Base-by-base conservation (phyloP, 2,329 filamentous ascomycete genomes). In the Sporothrix mexicana region DNA sequence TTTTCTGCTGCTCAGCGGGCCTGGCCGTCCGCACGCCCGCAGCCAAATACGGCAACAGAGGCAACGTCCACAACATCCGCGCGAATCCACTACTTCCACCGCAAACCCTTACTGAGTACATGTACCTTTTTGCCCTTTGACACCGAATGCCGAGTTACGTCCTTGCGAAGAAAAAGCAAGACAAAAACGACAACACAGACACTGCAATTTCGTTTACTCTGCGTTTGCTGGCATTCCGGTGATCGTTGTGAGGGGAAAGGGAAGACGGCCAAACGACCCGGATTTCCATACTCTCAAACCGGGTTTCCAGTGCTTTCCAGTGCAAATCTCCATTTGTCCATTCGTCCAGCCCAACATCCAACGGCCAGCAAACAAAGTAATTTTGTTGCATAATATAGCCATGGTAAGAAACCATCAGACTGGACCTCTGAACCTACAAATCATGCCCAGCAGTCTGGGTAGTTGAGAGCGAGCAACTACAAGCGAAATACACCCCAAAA, bases 101-200 rank as follows among this genome's bases (percentile, higher is more conserved):
- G 30, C 30, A 36, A 36, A 36, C 30, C 30, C 30, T 36, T n/a
- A 25, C 45, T n/a, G 25, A 12, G 8, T 3, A n/a, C 61, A 47
- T 20, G n/a, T n/a, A n/a, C n/a, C n/a, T 12, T 25, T 47, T 47
- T 20, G 23, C n/a, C 10, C 20, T 20, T 47, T 6, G 20, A 66
- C 41, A 20, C 61, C 61, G 61, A 66, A 47, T 66, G 41, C 61
- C 61, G 61, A 66, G 41, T 47, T 25, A 66, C 41, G 41, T 47
- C 61, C 61, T 6, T 64, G 10, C 36, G n/a, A 45, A n/a, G 23
- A 23, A 20, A n/a, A 41, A n/a, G 36, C 17, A 43, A 20, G 9
- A 41, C 36, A 43, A n/a, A 12, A 57, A 57, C 23, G 20, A 25
- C 53, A 59, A 55, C 20, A 36, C 30, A 36, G 30, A 36, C 30